These are phyloP conservation scores for Arthroderma sp. DNA, from an alignment of 2,329 filamentous ascomycete species.

Conservation along the genomic window DNA sequence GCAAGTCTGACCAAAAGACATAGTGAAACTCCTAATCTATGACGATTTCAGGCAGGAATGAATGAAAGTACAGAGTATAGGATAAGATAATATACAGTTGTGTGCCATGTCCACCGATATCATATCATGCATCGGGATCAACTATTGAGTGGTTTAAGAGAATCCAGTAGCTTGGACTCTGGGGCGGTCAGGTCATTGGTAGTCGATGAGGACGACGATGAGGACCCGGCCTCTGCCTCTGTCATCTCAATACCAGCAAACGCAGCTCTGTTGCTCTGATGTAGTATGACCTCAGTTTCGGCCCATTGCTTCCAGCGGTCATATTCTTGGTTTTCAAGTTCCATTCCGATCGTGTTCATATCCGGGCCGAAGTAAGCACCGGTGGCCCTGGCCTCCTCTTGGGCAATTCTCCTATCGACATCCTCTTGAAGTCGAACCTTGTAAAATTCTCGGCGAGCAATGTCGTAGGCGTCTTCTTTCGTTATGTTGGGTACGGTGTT, in stretches of 20 bases:
- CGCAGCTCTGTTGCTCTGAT: conserved; percentile 38
- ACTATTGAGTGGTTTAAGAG: neutral
- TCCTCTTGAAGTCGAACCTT: conserved; percentile 68
- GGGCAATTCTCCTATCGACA: conserved; percentile 66
- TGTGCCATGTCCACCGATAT: neutral
- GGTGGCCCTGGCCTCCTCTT: conserved; percentile 73
- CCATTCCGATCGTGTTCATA: conserved; percentile 63
- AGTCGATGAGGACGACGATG: neutral
- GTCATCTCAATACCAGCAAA: conserved; percentile 22
- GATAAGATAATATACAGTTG: conserved; percentile 3
- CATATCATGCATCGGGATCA: neutral
- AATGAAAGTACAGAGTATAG: neutral
- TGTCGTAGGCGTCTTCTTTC: conserved; percentile 66
- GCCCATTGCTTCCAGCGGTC: conserved; percentile 84
- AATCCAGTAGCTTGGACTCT: neutral
- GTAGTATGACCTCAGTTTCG: conserved; percentile 37
- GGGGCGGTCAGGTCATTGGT: neutral
- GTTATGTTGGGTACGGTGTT: conserved; percentile 47
- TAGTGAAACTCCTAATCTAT: neutral
- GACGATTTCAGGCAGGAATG: no score
- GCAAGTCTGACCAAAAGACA: neutral
- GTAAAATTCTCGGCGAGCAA: conserved; percentile 84
- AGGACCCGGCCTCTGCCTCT: neutral
- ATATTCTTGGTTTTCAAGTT: conserved; percentile 66
- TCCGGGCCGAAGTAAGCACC: conserved; percentile 82